A percentile compares a stretch with the other conserved stretches of the same genome.
Evolutionary conservation across 495 filamentous ascomycete genomes (phyloP).

Genomic region (Penicillium roqueforti): DNA sequence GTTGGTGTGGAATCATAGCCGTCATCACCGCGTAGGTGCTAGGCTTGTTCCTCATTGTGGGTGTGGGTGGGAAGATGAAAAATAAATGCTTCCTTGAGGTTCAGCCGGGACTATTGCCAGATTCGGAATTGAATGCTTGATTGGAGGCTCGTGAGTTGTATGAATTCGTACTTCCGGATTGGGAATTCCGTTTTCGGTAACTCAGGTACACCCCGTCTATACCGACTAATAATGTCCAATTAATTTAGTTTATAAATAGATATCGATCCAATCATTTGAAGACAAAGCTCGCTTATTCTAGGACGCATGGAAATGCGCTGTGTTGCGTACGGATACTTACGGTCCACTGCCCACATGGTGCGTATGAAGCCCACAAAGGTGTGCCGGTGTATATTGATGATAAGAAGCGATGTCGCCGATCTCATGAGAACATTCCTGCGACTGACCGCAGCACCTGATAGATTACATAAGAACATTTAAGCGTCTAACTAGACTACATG

Average conservation of each 20-base stretch:
- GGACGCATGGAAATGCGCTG: not conserved
- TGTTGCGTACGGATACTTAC: not conserved
- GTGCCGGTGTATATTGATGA: not conserved
- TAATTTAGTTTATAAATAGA: not conserved
- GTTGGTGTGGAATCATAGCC: not conserved
- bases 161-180: conserved; percentile 3
- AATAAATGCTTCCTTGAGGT: not conserved
- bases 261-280: not conserved
- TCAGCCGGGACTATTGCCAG: not conserved
- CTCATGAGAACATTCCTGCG: not conserved
- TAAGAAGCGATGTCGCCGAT: not conserved
- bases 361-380: no score
- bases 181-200: conserved; percentile 3
- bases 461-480: not conserved
- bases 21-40: not conserved
- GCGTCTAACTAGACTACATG: not conserved
- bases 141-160: not conserved
- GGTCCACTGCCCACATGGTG: no score
- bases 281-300: not conserved
- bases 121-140: not conserved
- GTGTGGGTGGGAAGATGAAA: not conserved
- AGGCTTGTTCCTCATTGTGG: not conserved
- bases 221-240: not conserved
- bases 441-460: not conserved
- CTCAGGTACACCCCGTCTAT: not conserved